These are phyloP conservation scores for Delonix regia DNA, from an alignment of 306 rosid genomes.

Conservation along the genomic window DNA sequence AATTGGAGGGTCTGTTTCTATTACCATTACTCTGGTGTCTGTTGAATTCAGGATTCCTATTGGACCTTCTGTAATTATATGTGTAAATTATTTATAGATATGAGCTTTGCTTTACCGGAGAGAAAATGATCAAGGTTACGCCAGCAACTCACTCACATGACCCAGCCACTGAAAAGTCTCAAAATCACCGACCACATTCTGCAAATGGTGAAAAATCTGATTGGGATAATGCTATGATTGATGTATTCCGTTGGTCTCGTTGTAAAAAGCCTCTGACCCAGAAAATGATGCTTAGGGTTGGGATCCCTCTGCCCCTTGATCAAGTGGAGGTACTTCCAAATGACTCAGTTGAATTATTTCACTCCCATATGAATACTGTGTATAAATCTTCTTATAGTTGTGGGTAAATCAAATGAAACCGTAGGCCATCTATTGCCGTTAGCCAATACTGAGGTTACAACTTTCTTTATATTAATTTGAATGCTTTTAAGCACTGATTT, in stretches of 20 bases:
- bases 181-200: conserved; percentile 62
- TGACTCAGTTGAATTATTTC: not conserved
- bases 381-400: not conserved
- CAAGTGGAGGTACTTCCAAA: conserved; percentile 72
- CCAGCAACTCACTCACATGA: conserved; percentile 64
- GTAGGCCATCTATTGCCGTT: not conserved
- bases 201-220: conserved; percentile 73
- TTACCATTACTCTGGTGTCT: conserved; percentile 24
- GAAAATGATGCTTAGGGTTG: conserved; percentile 75
- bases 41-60: conserved; percentile 16
- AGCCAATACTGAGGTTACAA: not conserved
- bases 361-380: conserved; percentile 2
- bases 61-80: conserved; percentile 3
- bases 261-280: conserved; percentile 92
- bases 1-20: conserved; percentile 11
- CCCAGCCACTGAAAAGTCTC: conserved; percentile 60
- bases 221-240: conserved; percentile 59
- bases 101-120: conserved; percentile 89
- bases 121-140: conserved; percentile 67
- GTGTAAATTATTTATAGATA: conserved; percentile 57
- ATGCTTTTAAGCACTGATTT: not conserved
- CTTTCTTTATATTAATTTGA: not conserved
- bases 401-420: too few species aligned
- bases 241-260: conserved; percentile 86
- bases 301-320: conserved; percentile 89